These are phyloP conservation scores for Yamadazyma sp. DNA, from an alignment of 1,139 yeast genomes.

Conservation along the genomic window DNA sequence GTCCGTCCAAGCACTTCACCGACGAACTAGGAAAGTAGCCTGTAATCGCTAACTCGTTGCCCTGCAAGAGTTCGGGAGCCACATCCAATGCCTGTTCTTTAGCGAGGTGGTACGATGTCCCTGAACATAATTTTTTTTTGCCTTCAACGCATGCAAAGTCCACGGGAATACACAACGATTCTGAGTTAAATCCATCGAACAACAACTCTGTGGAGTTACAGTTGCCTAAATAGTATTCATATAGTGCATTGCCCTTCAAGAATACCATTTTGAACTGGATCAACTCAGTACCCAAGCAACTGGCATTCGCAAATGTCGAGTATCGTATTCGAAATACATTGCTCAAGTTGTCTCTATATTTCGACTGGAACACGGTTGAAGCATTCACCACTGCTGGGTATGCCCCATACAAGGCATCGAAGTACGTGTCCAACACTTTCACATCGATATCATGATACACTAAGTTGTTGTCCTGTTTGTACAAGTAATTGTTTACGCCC, in stretches of 20 bases:
- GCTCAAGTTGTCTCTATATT: constrained; percentile 12
- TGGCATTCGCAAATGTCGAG: constrained; percentile 8
- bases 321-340: constrained; percentile 14
- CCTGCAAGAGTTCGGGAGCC: neutral
- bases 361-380: constrained; percentile 4
- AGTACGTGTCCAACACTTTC: constrained; percentile 11
- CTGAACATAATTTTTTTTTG: constrained; percentile 6
- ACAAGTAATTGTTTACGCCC: constrained; percentile 15
- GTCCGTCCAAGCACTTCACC: constrained; percentile 9
- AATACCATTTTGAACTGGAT: constrained; percentile 17
- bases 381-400: constrained; percentile 11
- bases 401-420: constrained; percentile 13
- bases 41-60: constrained; percentile 5
- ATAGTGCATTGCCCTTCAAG: constrained; percentile 7
- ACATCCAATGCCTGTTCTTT: constrained; percentile 4
- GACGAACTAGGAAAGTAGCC: constrained; percentile 13
- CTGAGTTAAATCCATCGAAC: constrained; percentile 10
- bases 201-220: constrained; percentile 12
- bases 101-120: constrained; percentile 9
- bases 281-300: constrained; percentile 14
- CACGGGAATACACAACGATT: constrained; percentile 11
- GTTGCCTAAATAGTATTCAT: constrained; percentile 16
- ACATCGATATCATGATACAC: constrained; percentile 16
- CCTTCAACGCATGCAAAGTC: constrained; percentile 13
- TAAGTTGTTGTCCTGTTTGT: constrained; percentile 4